phyloP scores from a whole-genome alignment of 352 stramenopile species.

The Globisporangium perplexum region DNA sequence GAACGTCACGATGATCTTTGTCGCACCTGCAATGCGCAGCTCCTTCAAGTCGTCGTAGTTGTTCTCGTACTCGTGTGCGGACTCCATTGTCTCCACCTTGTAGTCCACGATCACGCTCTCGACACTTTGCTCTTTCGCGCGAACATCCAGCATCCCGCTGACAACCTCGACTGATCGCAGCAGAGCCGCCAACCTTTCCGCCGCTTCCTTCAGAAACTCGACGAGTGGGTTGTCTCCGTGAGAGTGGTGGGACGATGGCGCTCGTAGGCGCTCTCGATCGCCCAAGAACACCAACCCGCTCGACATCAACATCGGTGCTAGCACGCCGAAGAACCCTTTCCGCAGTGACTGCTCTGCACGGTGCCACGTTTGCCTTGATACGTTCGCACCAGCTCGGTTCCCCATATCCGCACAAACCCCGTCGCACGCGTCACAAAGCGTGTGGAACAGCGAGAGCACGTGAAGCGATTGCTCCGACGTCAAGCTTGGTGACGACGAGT shows the following conservation, averaged over 20 bases:
- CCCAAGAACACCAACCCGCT: slow-evolving; percentile 28
- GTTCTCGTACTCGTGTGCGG: slow-evolving; percentile 76
- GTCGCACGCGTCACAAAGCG: slow-evolving; percentile 8
- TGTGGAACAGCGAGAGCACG: slow-evolving; percentile 11
- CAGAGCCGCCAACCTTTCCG: slow-evolving; percentile 23
- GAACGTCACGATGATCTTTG: slow-evolving; percentile 74
- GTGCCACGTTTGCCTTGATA: background rate
- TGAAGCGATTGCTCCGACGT: background rate
- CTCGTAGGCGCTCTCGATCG: slow-evolving; percentile 15
- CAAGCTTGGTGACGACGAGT: slow-evolving; percentile 1
- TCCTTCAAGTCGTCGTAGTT: slow-evolving; percentile 67
- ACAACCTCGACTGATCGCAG: slow-evolving; percentile 31
- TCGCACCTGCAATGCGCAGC: slow-evolving; percentile 69
- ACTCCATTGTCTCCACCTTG: slow-evolving; percentile 66
- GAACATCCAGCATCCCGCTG: slow-evolving; percentile 20
- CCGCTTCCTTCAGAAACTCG: slow-evolving; percentile 18
- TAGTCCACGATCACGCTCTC: slow-evolving; percentile 39
- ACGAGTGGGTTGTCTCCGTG: background rate
- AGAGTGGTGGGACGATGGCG: background rate
- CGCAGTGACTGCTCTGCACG: slow-evolving; percentile 8
- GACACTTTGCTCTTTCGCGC: slow-evolving; percentile 21
- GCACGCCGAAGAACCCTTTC: slow-evolving; percentile 14
- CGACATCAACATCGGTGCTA: slow-evolving; percentile 36
- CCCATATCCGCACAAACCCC: slow-evolving; percentile 2
- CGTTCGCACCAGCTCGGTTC: background rate